A percentile compares a stretch with the other conserved stretches of the same genome.
Evolutionary conservation across 2,329 filamentous ascomycete species (phyloP).

Genomic region (Penicillium verrucosum): DNA sequence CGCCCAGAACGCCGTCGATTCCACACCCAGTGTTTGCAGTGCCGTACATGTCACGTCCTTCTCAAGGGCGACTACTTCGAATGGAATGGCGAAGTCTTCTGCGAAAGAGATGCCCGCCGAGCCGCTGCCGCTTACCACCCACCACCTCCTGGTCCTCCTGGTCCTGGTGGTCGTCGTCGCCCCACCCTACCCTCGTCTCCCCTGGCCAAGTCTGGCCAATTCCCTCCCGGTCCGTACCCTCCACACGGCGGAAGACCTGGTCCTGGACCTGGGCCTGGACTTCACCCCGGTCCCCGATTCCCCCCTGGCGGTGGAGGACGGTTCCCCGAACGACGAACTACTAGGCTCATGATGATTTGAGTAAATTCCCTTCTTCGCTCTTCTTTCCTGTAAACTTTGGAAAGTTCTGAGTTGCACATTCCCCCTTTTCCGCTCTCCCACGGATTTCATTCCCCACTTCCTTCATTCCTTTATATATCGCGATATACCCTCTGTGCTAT

Average conservation of each 20-base stretch:
- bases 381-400: neutral
- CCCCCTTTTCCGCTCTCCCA: neutral
- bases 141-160: conserved; percentile 31
- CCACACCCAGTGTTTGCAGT: conserved; percentile 83
- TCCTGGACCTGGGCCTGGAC: conserved; percentile 11
- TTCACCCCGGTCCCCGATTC: conserved; percentile 22
- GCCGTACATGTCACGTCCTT: conserved; percentile 66
- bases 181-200: conserved; percentile 36
- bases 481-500: conserved; percentile 24
- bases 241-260: conserved; percentile 5
- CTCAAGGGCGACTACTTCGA: conserved; percentile 89
- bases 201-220: conserved; percentile 27
- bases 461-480: conserved; percentile 19
- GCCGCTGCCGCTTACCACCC: conserved; percentile 37
- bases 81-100: conserved; percentile 74
- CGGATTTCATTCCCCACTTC: neutral
- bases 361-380: neutral
- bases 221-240: conserved; percentile 28
- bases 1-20: conserved; percentile 62
- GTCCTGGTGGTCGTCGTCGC: conserved; percentile 32
- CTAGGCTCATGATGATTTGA: conserved; percentile 50
- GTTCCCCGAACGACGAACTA: conserved; percentile 50
- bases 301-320: conserved; percentile 35
- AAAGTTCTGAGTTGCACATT: neutral
- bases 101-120: conserved; percentile 77